A percentile compares a stretch with the other conserved stretches of the same genome.
phyloP scores from a whole-genome alignment of 768 basidiomycete genomes.

The Termitomyces titanicus region DNA sequence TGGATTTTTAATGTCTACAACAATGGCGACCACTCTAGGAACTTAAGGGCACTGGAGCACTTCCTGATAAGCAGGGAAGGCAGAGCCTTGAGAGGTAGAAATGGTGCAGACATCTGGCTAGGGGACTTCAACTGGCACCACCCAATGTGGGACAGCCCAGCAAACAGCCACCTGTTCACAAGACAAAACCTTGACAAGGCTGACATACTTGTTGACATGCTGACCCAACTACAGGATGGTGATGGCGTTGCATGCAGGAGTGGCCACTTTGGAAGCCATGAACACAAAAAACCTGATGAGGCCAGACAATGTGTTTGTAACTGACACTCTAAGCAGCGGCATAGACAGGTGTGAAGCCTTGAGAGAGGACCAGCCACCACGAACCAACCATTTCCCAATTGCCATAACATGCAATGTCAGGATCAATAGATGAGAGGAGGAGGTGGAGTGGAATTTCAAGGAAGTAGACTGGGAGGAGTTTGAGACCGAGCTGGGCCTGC shows the following conservation, averaged over 20 bases:
- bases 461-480: not conserved
- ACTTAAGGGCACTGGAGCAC: not conserved
- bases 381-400: conserved; percentile 42
- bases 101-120: conserved; percentile 18
- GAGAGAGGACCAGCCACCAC: conserved; percentile 3
- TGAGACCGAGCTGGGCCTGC: not conserved
- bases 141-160: conserved; percentile 32
- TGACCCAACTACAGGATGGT: conserved; percentile 23
- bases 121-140: conserved; percentile 42
- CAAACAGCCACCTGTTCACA: conserved; percentile 33
- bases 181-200: conserved; percentile 15
- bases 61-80: not conserved
- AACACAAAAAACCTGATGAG: conserved; percentile 17
- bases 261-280: conserved; percentile 29
- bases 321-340: conserved; percentile 4
- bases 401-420: conserved; percentile 21
- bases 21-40: not conserved
- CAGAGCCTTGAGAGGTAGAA: not conserved
- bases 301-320: conserved; percentile 34
- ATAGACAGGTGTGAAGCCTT: conserved; percentile 9
- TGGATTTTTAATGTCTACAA: not conserved
- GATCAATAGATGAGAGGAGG: not conserved
- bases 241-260: conserved; percentile 29
- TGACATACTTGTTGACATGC: conserved; percentile 22
- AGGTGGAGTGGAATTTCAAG: conserved; percentile 20